A percentile compares a stretch with the other conserved stretches of the same genome.
Conservation (phyloP, 2,329 filamentous ascomycete species). For the Nigrospora oryzae region DNA sequence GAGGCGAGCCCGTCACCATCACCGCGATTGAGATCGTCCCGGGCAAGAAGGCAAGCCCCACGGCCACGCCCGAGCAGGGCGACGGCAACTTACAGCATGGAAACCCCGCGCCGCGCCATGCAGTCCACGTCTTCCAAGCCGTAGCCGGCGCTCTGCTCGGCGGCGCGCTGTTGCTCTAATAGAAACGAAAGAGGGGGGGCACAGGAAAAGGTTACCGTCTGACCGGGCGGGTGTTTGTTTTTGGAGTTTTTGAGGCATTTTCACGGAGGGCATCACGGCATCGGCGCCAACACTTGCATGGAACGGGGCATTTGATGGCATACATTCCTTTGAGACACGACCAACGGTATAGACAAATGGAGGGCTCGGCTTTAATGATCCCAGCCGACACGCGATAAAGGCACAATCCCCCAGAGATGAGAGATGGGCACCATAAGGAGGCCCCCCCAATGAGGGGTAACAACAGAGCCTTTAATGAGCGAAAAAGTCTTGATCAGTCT, state of each 20-base stretch:
- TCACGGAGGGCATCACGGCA: not conserved
- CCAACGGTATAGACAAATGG: constrained; percentile 9
- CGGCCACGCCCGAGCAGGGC: constrained; percentile 3
- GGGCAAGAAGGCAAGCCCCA: constrained; percentile 8
- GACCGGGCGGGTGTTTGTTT: not conserved
- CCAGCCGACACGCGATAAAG: not conserved
- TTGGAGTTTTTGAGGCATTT: not conserved
- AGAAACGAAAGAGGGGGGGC: not conserved
- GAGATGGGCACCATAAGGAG: no score
- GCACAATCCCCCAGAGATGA: no score
- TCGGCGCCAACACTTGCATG: constrained; percentile 10
- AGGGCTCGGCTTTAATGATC: not conserved
- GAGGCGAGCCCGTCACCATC: constrained; percentile 19
- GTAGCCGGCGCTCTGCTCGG: constrained; percentile 16
- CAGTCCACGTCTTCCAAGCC: constrained; percentile 9
- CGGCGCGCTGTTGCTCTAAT: constrained; percentile 11
- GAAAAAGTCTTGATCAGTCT: no score
- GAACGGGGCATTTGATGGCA: constrained; percentile 10
- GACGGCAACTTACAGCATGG: constrained; percentile 17
- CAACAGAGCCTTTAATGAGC: no score
- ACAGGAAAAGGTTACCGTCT: no score
- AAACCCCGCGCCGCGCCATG: constrained; percentile 5
- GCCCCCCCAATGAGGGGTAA: no score
- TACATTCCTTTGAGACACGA: constrained; percentile 12
- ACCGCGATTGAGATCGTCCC: constrained; percentile 18